A percentile compares a stretch with the other conserved stretches of the same genome.
These are phyloP conservation scores for Tardiomyces depauwii DNA, from an alignment of 1,139 yeast species.

Conservation along the genomic window DNA sequence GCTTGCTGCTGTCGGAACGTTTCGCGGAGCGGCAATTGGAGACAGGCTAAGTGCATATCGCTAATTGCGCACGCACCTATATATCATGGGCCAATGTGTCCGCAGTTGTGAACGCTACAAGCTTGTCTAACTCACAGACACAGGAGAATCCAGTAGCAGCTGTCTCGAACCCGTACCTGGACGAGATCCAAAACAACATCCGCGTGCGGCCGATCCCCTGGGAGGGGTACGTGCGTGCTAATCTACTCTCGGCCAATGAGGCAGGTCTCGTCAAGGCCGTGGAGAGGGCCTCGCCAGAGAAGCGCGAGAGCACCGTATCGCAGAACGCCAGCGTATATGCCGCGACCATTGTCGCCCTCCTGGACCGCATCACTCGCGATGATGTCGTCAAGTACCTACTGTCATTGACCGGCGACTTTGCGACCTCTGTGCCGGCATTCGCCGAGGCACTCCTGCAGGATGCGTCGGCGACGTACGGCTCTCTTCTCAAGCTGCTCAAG, in stretches of 20 bases:
- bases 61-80: too few species aligned
- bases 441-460: conserved; percentile 36
- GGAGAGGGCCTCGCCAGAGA: conserved; percentile 36
- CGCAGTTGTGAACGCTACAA: too few species aligned
- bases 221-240: conserved; percentile 82
- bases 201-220: conserved; percentile 82
- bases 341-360: conserved; percentile 42
- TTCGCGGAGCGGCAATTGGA: too few species aligned
- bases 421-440: conserved; percentile 37
- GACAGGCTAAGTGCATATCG: too few species aligned
- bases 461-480: conserved; percentile 32
- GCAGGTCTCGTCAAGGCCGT: conserved; percentile 55
- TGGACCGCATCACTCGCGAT: conserved; percentile 43
- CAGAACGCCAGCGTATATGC: conserved; percentile 44
- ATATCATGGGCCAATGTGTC: too few species aligned
- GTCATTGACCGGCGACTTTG: conserved; percentile 56
- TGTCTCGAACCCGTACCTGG: conserved; percentile 43
- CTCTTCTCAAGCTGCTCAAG: conserved; percentile 41
- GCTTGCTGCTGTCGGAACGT: too few species aligned
- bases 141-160: too few species aligned
- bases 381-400: conserved; percentile 69
- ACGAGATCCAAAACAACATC: conserved; percentile 63
- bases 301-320: conserved; percentile 20
- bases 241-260: conserved; percentile 52
- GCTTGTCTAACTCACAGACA: too few species aligned